phyloP scores from a whole-genome alignment of 2,329 filamentous ascomycete genomes.

The Fusarium torulosum region DNA sequence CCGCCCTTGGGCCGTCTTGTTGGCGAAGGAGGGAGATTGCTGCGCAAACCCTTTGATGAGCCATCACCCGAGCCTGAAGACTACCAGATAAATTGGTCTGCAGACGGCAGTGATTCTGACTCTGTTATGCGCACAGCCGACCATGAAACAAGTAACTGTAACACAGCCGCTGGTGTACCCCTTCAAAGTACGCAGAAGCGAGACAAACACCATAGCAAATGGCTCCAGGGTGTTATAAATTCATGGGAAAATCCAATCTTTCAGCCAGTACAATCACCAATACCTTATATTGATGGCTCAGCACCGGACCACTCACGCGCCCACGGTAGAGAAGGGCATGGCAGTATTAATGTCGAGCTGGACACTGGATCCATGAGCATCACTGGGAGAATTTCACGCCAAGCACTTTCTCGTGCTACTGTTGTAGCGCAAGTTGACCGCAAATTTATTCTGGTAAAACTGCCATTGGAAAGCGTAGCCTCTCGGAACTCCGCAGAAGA shows the following conservation, averaged over 20 bases:
- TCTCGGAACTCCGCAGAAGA: background rate
- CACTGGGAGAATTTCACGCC: slow-evolving; percentile 69
- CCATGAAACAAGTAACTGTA: background rate
- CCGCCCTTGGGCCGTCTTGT: slow-evolving; percentile 50
- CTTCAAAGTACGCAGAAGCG: slow-evolving; percentile 1
- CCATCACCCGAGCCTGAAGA: slow-evolving; percentile 32
- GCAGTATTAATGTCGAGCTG: slow-evolving; percentile 44
- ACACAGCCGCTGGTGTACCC: background rate
- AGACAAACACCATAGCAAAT: slow-evolving; percentile 54
- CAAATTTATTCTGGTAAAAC: slow-evolving; percentile 85
- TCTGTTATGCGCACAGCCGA: background rate
- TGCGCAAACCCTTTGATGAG: slow-evolving; percentile 61
- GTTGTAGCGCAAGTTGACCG: slow-evolving; percentile 86
- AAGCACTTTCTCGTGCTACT: slow-evolving; percentile 68
- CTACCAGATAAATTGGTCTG: background rate
- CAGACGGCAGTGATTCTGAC: background rate
- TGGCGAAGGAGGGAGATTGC: slow-evolving; percentile 56
- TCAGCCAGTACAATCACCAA: slow-evolving; percentile 58
- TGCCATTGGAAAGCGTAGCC: slow-evolving; percentile 52
- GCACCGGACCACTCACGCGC: background rate
- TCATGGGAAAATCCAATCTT: slow-evolving; percentile 85
- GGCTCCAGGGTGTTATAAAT: slow-evolving; percentile 71
- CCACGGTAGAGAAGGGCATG: slow-evolving; percentile 20
- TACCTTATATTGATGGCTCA: slow-evolving; percentile 57
- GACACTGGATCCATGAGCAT: slow-evolving; percentile 49